These are phyloP conservation scores for Scheffersomyces cryptocercus DNA, from an alignment of 1,139 yeast genomes.

Conservation along the genomic window DNA sequence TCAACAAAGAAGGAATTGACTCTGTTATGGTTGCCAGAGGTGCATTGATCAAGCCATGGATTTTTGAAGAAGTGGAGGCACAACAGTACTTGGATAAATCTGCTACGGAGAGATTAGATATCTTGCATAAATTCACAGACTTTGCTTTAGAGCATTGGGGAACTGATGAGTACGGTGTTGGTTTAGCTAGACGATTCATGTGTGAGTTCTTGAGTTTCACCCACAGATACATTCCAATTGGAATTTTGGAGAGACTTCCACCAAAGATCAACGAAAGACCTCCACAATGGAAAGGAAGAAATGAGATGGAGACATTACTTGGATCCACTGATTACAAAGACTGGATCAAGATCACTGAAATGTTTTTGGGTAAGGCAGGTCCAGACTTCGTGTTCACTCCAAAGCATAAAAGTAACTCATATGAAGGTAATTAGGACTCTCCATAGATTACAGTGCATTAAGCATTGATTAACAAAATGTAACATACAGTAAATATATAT, in stretches of 20 bases:
- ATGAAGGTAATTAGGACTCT: slow-evolving; percentile 25
- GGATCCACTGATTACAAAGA: slow-evolving; percentile 85
- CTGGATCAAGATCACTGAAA: slow-evolving; percentile 96
- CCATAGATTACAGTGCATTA: background rate
- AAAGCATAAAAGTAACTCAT: slow-evolving; percentile 91
- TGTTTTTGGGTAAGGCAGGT: slow-evolving; percentile 87
- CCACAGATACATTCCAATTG: slow-evolving; percentile 92
- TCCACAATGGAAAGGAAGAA: slow-evolving; percentile 91
- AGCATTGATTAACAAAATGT: background rate
- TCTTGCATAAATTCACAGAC: slow-evolving; percentile 65
- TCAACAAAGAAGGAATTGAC: slow-evolving; percentile 72
- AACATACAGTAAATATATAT: background rate
- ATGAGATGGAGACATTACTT: slow-evolving; percentile 85
- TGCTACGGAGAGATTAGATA: slow-evolving; percentile 83
- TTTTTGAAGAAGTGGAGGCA: slow-evolving; percentile 90
- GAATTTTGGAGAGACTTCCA: slow-evolving; percentile 85
- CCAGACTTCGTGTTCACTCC: slow-evolving; percentile 80
- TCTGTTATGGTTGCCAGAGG: slow-evolving; percentile 98
- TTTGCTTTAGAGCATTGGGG: slow-evolving; percentile 98
- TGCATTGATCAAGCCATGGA: slow-evolving; percentile 98
- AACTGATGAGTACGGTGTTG: slow-evolving; percentile 90
- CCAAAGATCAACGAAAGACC: slow-evolving; percentile 92
- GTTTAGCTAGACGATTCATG: slow-evolving; percentile 82
- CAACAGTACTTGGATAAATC: slow-evolving; percentile 88
- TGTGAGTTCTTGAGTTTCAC: slow-evolving; percentile 95